These are phyloP conservation scores for Uronychia setigera DNA, from an alignment of 73 alveolate species.

Conservation along the genomic window DNA sequence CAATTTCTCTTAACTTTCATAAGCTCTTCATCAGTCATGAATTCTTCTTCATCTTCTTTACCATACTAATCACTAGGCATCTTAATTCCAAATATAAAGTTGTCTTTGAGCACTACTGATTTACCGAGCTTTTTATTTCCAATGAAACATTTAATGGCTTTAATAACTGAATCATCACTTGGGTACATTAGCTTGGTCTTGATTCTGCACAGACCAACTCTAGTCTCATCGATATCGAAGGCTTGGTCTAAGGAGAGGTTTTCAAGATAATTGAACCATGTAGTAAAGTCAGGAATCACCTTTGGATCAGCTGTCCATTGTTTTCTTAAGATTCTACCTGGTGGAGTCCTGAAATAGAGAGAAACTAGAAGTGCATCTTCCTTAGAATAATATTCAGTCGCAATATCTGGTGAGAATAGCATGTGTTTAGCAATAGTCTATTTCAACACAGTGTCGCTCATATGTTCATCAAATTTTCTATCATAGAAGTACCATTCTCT, in stretches of 20 bases:
- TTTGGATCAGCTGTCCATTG: slow-evolving; percentile 68
- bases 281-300: slow-evolving; percentile 72
- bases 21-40: slow-evolving; percentile 2
- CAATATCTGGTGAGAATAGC: slow-evolving; percentile 72
- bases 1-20: slow-evolving; percentile 7
- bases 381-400: slow-evolving; percentile 65
- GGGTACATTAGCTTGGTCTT: slow-evolving; percentile 92
- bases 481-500: slow-evolving; percentile 76
- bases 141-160: slow-evolving; percentile 73
- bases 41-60: slow-evolving; percentile 17
- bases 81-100: slow-evolving; percentile 78
- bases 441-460: slow-evolving; percentile 56
- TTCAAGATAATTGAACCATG: slow-evolving; percentile 61
- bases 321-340: slow-evolving; percentile 85
- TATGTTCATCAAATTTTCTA: slow-evolving; percentile 78
- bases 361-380: slow-evolving; percentile 75
- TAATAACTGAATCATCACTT: slow-evolving; percentile 84
- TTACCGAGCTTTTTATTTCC: slow-evolving; percentile 73
- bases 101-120: slow-evolving; percentile 69
- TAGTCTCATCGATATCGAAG: slow-evolving; percentile 82
- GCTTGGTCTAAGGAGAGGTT: slow-evolving; percentile 10
- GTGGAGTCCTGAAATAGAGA: slow-evolving; percentile 82
- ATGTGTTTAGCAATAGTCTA: slow-evolving; percentile 61
- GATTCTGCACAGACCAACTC: slow-evolving; percentile 81
- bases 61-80: slow-evolving; percentile 4